Percentiles rank a stretch among this genome's conserved stretches.
phyloP scores from a whole-genome alignment of 2,329 filamentous ascomycete genomes.

The Alternaria sp. region DNA sequence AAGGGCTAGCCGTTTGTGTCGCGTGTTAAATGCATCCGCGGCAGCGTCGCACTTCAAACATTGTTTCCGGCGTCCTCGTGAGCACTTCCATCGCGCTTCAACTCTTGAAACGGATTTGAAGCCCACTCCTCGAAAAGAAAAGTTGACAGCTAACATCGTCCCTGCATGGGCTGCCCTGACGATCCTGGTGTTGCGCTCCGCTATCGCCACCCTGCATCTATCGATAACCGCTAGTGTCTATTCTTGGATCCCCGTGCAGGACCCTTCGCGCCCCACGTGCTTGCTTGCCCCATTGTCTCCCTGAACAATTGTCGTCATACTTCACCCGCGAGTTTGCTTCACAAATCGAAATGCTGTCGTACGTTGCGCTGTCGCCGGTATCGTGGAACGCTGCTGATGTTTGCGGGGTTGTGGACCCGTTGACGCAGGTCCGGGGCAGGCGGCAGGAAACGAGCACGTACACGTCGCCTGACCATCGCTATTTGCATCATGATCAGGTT shows the following conservation, averaged over 20 bases:
- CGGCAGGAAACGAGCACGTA: background rate
- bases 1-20: background rate
- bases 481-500: background rate
- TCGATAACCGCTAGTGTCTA: constrained; percentile 14
- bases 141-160: background rate
- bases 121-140: background rate
- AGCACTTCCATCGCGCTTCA: background rate
- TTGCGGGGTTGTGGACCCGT: background rate
- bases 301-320: background rate
- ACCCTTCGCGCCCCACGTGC: background rate
- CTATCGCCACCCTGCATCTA: constrained; percentile 12
- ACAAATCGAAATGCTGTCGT: background rate
- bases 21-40: background rate
- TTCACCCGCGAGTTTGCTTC: background rate
- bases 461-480: constrained; percentile 1
- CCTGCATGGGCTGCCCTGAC: background rate
- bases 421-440: background rate
- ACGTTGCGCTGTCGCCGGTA: background rate
- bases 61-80: background rate
- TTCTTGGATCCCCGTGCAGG: constrained; percentile 6
- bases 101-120: background rate
- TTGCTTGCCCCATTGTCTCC: background rate
- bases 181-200: constrained; percentile 1
- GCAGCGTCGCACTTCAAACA: background rate
- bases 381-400: background rate